Evolutionary conservation across 495 filamentous ascomycete genomes (phyloP).

Genomic region (Penicillium paradoxum): DNA sequence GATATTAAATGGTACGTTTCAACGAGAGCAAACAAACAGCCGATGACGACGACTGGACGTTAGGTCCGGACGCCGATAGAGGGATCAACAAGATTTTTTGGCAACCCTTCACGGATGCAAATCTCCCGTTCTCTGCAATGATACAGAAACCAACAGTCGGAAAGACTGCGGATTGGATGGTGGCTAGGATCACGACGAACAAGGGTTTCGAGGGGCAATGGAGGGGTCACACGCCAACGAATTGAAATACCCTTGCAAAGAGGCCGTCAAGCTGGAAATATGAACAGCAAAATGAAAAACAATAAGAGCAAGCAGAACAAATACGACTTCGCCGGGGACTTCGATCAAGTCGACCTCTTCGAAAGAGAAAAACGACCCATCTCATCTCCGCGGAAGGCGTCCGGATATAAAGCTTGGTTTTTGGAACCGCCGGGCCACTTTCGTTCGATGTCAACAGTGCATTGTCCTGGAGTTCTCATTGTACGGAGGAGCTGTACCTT

Average conservation of each 20-base stretch:
- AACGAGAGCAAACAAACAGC: neutral
- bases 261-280: constrained; percentile 1
- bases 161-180: constrained; percentile 15
- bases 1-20: neutral
- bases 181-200: constrained; percentile 4
- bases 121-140: constrained; percentile 6
- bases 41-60: neutral
- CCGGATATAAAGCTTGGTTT: constrained; percentile 25
- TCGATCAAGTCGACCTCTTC: neutral
- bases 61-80: neutral
- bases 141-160: constrained; percentile 2
- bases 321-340: neutral
- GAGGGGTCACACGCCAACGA: constrained; percentile 16
- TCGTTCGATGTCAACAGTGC: constrained; percentile 10
- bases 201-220: constrained; percentile 9
- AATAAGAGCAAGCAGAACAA: constrained; percentile 5
- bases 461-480: neutral
- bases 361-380: neutral
- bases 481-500: constrained; percentile 7
- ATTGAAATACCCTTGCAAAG: constrained; percentile 1
- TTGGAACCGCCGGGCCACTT: neutral
- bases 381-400: constrained; percentile 18
- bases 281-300: neutral
- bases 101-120: constrained; percentile 7
- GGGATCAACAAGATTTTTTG: constrained; percentile 9